phyloP scores from a whole-genome alignment of 2,329 filamentous ascomycete genomes.

The Aspergillus oerlinghausenensis region DNA sequence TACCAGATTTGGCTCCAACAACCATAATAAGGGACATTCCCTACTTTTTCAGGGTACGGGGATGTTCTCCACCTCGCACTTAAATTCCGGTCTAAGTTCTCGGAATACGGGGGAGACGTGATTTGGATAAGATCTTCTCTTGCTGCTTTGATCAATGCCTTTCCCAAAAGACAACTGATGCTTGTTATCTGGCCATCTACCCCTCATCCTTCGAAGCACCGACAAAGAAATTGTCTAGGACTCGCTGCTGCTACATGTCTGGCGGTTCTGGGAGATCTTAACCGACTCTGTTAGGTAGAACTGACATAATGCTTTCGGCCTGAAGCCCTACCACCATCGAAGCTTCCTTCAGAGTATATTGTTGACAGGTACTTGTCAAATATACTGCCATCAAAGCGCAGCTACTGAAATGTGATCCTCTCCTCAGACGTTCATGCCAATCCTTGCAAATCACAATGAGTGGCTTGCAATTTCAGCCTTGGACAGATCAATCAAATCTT shows the following conservation, averaged over 20 bases:
- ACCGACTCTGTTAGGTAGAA: constrained; percentile 2
- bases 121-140: not conserved
- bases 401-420: not conserved
- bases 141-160: not conserved
- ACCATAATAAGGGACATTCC: not conserved
- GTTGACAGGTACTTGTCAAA: not conserved
- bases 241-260: not conserved
- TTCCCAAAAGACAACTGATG: not conserved
- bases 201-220: not conserved
- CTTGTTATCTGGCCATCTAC: not conserved
- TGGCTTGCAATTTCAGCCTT: constrained; percentile 24
- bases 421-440: not conserved
- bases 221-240: not conserved
- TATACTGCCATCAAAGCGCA: not conserved
- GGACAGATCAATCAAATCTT: constrained; percentile 28
- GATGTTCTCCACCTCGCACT: constrained; percentile 3
- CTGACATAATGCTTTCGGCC: constrained; percentile 8
- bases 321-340: not conserved
- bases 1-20: not conserved
- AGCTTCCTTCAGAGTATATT: not conserved
- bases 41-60: not conserved
- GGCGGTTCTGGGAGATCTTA: not conserved
- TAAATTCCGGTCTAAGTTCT: constrained; percentile 5
- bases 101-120: not conserved
- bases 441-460: constrained; percentile 20